A percentile compares a stretch with the other conserved stretches of the same genome.
phyloP scores from a whole-genome alignment of 2,329 filamentous ascomycete genomes.

The Albifimbria verrucaria region DNA sequence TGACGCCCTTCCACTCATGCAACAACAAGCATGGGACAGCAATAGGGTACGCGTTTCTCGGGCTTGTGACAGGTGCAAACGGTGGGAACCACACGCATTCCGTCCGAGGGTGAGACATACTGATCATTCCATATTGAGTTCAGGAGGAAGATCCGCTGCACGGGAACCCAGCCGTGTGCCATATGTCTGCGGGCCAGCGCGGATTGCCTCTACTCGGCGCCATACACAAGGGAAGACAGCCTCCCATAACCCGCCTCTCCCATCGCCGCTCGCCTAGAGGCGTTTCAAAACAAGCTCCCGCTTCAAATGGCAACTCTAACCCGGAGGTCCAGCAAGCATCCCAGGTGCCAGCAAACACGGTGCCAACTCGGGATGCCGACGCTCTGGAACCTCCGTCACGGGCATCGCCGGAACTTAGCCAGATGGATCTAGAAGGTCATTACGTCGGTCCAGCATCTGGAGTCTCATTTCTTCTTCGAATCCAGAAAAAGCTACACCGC shows the following conservation, averaged over 20 bases:
- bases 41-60: constrained; percentile 20
- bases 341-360: constrained; percentile 3
- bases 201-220: constrained; percentile 19
- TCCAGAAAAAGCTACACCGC: constrained; percentile 24
- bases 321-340: constrained; percentile 6
- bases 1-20: neutral
- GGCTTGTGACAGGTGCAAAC: constrained; percentile 23
- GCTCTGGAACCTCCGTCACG: constrained; percentile 9
- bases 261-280: neutral
- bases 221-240: constrained; percentile 19
- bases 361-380: constrained; percentile 2
- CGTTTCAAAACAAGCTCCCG: neutral
- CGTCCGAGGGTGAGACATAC: neutral
- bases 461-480: constrained; percentile 24
- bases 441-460: constrained; percentile 29
- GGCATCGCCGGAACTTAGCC: constrained; percentile 24
- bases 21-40: constrained; percentile 6
- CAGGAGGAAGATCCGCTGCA: constrained; percentile 22
- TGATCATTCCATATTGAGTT: neutral
- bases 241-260: constrained; percentile 9
- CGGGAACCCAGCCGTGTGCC: constrained; percentile 20
- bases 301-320: neutral
- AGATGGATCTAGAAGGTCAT: constrained; percentile 27
- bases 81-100: constrained; percentile 9
- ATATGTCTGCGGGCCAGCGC: constrained; percentile 16